Base-by-base conservation (phyloP, 805 yeast genomes). In the Kazachstania taianensis region DNA sequence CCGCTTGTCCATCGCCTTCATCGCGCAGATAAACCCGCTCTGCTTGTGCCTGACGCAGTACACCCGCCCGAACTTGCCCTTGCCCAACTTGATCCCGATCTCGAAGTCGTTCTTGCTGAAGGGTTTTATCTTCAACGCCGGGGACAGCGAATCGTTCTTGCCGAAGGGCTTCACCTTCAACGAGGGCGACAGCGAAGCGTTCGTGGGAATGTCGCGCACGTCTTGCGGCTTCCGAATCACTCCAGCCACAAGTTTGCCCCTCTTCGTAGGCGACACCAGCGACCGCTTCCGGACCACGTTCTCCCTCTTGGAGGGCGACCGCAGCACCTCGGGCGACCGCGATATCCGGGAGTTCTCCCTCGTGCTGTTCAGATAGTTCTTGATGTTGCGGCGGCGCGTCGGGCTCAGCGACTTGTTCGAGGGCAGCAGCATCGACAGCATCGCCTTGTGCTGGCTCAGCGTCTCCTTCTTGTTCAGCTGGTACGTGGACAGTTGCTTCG, bases 41-140 rank as follows among this genome's bases (percentile, higher is more conserved):
- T 61, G 50, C 44, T 72, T 77, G 54, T 86, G 96, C 38, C 70
- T 69, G 7, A 81, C 96, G 53, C 95, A 82, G 58, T 85, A 87
- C 1, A 92, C 97, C 49, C 75, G 77, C 7, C 98, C 98, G 50
- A 87, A 78, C 56, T 86, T 85, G 5, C 98, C 98, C 53, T 83
- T 85, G 0, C 97, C 98, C 33, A 89, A 67, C 39, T 80, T 77
- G 36, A 78, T 72, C 13, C 96, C 97, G 29, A 89, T 70, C 46
- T 86, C 95, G 59, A 89, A 89, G 52, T 83, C 92, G 20, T 48
- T 45, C 34, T 52, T 42, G 15, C 48, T 40, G 32, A 51, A 15
- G 2, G 36, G 16, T 35, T 41, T 45, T 5, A 29, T 9, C 15
- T 32, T 32, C 15, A 40, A 17, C 7, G 40, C 25, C 2, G 49